These are phyloP conservation scores for Fusarium foetens DNA, from an alignment of 2,329 filamentous ascomycete genomes.

Conservation along the genomic window DNA sequence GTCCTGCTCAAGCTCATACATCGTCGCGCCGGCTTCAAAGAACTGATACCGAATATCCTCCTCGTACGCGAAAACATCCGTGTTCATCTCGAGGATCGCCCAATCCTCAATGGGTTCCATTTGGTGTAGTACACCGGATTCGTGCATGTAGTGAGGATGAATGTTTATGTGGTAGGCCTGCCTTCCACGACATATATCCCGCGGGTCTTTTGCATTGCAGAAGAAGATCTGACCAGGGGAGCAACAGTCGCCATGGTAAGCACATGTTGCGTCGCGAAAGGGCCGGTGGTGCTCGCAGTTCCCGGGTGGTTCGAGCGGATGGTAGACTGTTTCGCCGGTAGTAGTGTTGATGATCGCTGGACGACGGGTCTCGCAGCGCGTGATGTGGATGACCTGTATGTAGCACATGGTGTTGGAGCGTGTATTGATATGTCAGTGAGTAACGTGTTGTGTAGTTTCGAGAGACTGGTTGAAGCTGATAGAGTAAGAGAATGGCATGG, in stretches of 20 bases:
- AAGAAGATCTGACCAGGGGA: neutral
- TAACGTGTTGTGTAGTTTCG: neutral
- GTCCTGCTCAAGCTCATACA: neutral
- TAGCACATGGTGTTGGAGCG: slow-evolving; percentile 18
- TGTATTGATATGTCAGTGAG: neutral
- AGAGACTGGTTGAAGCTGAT: neutral
- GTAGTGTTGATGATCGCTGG: slow-evolving; percentile 10
- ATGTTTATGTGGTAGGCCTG: slow-evolving; percentile 18
- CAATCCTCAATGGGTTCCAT: neutral
- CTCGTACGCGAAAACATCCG: neutral
- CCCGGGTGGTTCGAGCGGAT: slow-evolving; percentile 20
- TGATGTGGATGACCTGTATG: slow-evolving; percentile 17
- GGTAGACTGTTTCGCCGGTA: slow-evolving; percentile 1
- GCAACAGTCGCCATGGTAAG: slow-evolving; percentile 21
- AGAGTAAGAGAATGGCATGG: neutral
- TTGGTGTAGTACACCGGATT: neutral
- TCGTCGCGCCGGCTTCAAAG: slow-evolving; percentile 13
- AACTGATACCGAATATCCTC: slow-evolving; percentile 17
- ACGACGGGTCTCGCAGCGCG: slow-evolving; percentile 26
- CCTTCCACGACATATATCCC: neutral
- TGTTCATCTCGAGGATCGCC: neutral
- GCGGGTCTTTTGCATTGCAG: neutral
- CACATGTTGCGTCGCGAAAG: neutral
- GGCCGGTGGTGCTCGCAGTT: neutral
- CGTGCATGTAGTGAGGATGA: neutral